Evolutionary conservation across 192 early-diverging fungal genomes (phyloP), one percentile per base, ranked within the genome.

Genomic region (Radiomyces spectabilis): DNA sequence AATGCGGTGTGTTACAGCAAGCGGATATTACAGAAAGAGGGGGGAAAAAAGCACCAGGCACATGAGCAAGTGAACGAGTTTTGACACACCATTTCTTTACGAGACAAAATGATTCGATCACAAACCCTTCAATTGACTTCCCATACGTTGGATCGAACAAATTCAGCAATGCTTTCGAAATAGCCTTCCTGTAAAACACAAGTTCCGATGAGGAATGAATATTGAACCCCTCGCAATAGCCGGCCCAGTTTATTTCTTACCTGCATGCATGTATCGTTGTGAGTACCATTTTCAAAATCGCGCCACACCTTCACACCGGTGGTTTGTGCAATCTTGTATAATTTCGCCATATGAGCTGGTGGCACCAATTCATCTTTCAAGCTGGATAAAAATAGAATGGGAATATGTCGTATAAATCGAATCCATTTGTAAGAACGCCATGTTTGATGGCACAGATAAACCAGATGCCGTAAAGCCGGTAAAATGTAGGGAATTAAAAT

Each of bases 351-450:
- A 53, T 98, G 94, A 31, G 67, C 51, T 29, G 89, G 83, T 18
- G 94, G 96, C 13, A 97, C 81, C 26, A 98, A 67, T 64, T 95
- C 93, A 65, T 98, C 96, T 52, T 76, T 76, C 4, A 72, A 54
- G 3, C 94, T 93, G 10, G 87, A 86, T 12, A 95, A 64, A 57
- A 95, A 91, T 48, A 94, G 70, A 5, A 91, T 80, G 4, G 93
- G 95, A 21, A 87, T 73, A 9, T 57, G 61, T n/a, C 57, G 53
- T 22, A 95, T 83, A 46, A 70, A 72, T 49, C 71, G 66, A 48
- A 98, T 89, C 24, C 79, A 68, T 12, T 58, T 47, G 51, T 93
- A 87, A 12, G 93, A 93, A 57, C 79, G 67, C 95, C 95, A 98
- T 35, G 84, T 81, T 64, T 98, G 91, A 65, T 88, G 88, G 54